phyloP scores from a whole-genome alignment of 2,329 filamentous ascomycete species.

The Fusarium falciforme region DNA sequence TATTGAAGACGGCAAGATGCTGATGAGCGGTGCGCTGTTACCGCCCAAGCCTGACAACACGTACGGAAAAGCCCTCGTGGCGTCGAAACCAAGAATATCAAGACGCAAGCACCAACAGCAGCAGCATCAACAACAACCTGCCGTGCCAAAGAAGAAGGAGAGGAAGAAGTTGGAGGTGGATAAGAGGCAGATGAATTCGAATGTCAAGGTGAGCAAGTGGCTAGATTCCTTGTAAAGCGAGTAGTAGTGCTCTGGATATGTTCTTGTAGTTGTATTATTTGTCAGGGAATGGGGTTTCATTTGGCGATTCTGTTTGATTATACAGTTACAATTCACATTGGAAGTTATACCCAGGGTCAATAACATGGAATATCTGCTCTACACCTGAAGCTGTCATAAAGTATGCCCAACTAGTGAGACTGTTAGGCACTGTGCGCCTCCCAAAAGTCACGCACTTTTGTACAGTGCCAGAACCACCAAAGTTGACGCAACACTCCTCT shows the following conservation, averaged over 20 bases:
- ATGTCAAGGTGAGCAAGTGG: conserved; percentile 38
- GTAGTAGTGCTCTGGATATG: neutral
- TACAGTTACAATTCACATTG: neutral
- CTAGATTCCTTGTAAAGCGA: conserved; percentile 16
- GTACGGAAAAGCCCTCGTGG: conserved; percentile 12
- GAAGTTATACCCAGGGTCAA: neutral
- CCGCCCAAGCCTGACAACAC: neutral
- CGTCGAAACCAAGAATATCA: conserved; percentile 3
- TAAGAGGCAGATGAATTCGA: conserved; percentile 35
- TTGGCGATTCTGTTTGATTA: neutral
- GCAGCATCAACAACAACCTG: neutral
- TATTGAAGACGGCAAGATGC: neutral
- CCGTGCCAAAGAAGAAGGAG: conserved; percentile 30
- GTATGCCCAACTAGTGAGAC: neutral
- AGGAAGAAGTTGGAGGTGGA: conserved; percentile 19
- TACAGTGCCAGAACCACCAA: neutral
- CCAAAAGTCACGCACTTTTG: neutral
- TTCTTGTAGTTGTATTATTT: neutral
- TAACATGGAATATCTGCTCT: neutral
- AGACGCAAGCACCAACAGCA: neutral
- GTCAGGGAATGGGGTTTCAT: neutral
- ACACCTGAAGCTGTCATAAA: neutral
- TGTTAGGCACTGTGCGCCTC: conserved; percentile 4
- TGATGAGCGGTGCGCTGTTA: conserved; percentile 32
- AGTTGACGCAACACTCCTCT: neutral